Evolutionary conservation across 352 stramenopile species (phyloP).

Genomic region (Pythium apleroticum): DNA sequence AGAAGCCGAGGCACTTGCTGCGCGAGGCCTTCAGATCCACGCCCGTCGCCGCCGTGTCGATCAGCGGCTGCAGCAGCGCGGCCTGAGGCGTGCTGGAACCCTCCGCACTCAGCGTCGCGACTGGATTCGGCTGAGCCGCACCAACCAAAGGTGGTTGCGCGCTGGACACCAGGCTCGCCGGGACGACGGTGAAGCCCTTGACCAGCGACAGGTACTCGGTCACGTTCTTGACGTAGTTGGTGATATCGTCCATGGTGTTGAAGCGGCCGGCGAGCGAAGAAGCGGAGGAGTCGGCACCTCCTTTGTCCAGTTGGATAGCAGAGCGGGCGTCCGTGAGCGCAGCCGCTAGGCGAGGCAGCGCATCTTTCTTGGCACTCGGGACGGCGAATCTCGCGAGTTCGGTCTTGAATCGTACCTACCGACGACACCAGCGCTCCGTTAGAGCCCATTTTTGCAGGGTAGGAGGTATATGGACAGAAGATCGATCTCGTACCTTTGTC

Average conservation of each 20-base stretch:
- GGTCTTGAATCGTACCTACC: constrained; percentile 45
- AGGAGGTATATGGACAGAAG: background rate
- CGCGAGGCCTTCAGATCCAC: constrained; percentile 14
- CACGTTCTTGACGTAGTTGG: constrained; percentile 36
- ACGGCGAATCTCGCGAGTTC: constrained; percentile 43
- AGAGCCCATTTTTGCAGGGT: background rate
- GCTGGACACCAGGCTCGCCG: constrained; percentile 12
- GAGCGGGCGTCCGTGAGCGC: constrained; percentile 42
- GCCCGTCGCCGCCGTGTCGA: constrained; percentile 23
- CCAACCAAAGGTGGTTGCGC: constrained; percentile 14
- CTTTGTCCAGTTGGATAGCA: constrained; percentile 29
- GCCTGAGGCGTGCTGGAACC: constrained; percentile 16
- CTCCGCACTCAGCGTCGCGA: constrained; percentile 10
- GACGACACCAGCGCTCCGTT: background rate
- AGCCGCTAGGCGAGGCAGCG: constrained; percentile 36
- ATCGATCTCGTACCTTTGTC: background rate
- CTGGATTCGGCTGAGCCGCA: background rate
- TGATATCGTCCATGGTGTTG: constrained; percentile 32
- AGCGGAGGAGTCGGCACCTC: background rate
- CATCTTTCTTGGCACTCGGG: constrained; percentile 30
- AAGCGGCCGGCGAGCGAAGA: constrained; percentile 11
- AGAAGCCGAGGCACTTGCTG: constrained; percentile 51
- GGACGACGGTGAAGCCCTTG: constrained; percentile 45
- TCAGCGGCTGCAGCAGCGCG: constrained; percentile 41
- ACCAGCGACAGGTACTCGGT: constrained; percentile 54